Base-by-base conservation (phyloP, 1,139 yeast species). In the Blastobotrys buckinghamii region DNA sequence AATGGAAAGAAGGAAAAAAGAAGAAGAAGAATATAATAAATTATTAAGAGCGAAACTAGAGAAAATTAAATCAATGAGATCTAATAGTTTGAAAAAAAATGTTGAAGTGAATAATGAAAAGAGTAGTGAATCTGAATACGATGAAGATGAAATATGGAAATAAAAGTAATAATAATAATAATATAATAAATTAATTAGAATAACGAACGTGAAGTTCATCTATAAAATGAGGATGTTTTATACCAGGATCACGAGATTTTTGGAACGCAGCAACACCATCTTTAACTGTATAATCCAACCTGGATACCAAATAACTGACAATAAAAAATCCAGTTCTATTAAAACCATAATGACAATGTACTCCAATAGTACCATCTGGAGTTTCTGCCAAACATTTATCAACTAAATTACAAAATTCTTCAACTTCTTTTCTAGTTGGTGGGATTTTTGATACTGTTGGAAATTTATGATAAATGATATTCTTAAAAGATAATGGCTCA, bases 271-370 rank as follows among this genome's bases (percentile, higher is more conserved):
- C 76, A 6, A 84, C 73, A 0, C 92, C 87, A 44, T 81, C 84
- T 42, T 69, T 70, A 3, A 84, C 86, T 2, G 75, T 59, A 78
- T 84, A 78, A 0, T 79, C 80, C 26, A 78, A 65, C 49, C 68
- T 68, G 57, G 82, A 88, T 39, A 84, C 74, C 59, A 84, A 69
- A 61, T 81, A 84, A 58, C 86, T 79, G 59, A 87, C 81, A 24
- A 84, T 78, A 51, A 84, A 73, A 59, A 79, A 84, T 1, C 94
- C 94, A 0, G 94, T 84, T 48, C 94, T 69, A 63, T 84, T 84
- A 64, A 83, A 85, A 2, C 94, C 94, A 61, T 84, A 84, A 62
- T 84, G 94, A 62, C 94, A 84, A 64, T 84, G 94, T 4, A 84
- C 84, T 0, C 78, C 89, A 5, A 84, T 68, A 8, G 78, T 51